phyloP scores from a whole-genome alignment of 106 monocot species.

The Acanthochlamys bracteata region DNA sequence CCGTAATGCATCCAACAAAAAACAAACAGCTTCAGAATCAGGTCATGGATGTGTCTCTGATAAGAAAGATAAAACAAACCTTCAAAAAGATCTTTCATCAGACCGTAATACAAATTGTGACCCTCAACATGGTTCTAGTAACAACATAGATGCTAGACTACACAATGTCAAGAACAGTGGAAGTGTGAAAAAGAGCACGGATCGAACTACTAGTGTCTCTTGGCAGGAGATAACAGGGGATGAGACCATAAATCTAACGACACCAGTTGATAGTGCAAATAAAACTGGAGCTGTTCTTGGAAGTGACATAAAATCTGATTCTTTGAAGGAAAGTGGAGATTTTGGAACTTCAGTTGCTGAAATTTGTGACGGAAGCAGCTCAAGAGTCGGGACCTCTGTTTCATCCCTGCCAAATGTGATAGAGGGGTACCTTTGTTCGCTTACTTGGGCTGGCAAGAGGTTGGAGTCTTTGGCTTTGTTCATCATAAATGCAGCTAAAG shows the following conservation, averaged over 20 bases:
- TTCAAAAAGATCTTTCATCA: not conserved
- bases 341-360: not conserved
- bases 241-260: slow-evolving; percentile 10
- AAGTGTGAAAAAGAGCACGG: slow-evolving; percentile 25
- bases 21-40: slow-evolving; percentile 19
- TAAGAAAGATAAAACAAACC: slow-evolving; percentile 11
- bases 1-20: slow-evolving; percentile 17
- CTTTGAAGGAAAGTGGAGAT: slow-evolving; percentile 10
- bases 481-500: slow-evolving; percentile 27
- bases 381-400: not conserved
- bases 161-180: slow-evolving; percentile 12
- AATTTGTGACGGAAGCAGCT: slow-evolving; percentile 4
- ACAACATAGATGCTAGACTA: slow-evolving; percentile 5
- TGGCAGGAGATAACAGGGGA: slow-evolving; percentile 20
- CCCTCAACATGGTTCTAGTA: slow-evolving; percentile 8
- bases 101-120: slow-evolving; percentile 5
- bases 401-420: slow-evolving; percentile 12
- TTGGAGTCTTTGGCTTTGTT: slow-evolving; percentile 26
- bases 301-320: slow-evolving; percentile 19
- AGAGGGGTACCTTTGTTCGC: slow-evolving; percentile 6
- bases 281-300: slow-evolving; percentile 10
- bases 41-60: slow-evolving; percentile 18
- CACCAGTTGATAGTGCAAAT: slow-evolving; percentile 4
- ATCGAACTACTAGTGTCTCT: slow-evolving; percentile 11
- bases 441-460: slow-evolving; percentile 16